phyloP scores from a whole-genome alignment of 2,329 filamentous ascomycete species.

The Plenodomus biglobosus region DNA sequence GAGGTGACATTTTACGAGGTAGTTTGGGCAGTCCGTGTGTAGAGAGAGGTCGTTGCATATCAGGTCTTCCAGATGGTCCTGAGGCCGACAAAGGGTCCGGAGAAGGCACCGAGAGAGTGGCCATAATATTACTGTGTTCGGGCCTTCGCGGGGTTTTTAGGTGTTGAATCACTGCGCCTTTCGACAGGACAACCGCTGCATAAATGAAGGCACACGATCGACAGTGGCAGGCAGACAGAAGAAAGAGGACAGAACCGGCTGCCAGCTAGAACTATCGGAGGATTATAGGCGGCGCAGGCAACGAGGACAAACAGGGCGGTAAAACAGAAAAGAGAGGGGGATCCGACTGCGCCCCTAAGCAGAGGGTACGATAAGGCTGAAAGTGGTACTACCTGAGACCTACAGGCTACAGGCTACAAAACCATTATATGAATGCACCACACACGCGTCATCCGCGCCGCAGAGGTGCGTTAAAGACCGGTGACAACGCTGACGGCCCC shows the following conservation, averaged over 20 bases:
- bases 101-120: conserved; percentile 27
- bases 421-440: conserved; percentile 37
- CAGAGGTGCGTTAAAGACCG: conserved; percentile 18
- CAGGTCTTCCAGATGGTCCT: conserved; percentile 17
- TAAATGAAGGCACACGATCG: conserved; percentile 2
- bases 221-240: neutral
- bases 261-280: conserved; percentile 8
- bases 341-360: conserved; percentile 23
- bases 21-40: conserved; percentile 40
- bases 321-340: conserved; percentile 17
- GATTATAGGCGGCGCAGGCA: conserved; percentile 17
- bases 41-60: conserved; percentile 32
- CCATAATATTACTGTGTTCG: conserved; percentile 9
- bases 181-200: conserved; percentile 1
- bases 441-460: conserved; percentile 27
- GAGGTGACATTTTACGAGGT: conserved; percentile 30
- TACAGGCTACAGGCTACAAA: conserved; percentile 38
- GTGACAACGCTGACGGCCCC: conserved; percentile 6
- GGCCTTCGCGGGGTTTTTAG: conserved; percentile 2
- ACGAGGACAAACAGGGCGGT: conserved; percentile 19
- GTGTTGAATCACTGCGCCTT: conserved; percentile 4
- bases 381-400: conserved; percentile 33
- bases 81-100: conserved; percentile 26
- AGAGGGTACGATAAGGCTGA: conserved; percentile 25
- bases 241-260: conserved; percentile 10